Conservation (phyloP, 768 basidiomycete species). For the Tylopilus plumbeoviolaceoides region DNA sequence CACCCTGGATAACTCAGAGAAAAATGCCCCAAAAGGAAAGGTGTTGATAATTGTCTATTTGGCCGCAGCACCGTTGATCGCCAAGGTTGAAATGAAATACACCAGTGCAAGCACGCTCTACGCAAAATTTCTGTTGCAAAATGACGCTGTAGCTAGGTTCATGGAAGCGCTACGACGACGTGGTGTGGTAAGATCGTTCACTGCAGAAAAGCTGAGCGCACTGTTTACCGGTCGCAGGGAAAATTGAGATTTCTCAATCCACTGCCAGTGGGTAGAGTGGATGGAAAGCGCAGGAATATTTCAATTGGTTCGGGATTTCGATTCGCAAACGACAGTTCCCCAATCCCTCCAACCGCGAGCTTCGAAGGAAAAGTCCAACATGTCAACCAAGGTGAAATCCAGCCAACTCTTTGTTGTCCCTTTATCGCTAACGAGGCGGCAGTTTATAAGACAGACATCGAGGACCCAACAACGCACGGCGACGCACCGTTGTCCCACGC, state of each 20-base stretch:
- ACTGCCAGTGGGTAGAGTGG: conserved; percentile 1
- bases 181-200: conserved; percentile 39
- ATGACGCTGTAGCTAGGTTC: conserved; percentile 35
- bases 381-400: conserved; percentile 25
- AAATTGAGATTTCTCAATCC: conserved; percentile 28
- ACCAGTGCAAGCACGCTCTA: conserved; percentile 18
- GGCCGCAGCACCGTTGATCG: conserved; percentile 39
- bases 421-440: background rate
- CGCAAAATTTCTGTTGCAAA: conserved; percentile 39
- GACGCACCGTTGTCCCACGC: background rate
- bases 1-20: conserved; percentile 23
- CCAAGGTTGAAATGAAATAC: conserved; percentile 21
- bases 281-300: conserved; percentile 17
- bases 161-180: conserved; percentile 39
- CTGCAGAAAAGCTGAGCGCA: background rate
- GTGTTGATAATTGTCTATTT: conserved; percentile 30
- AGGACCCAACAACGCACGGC: conserved; percentile 12
- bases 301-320: conserved; percentile 27
- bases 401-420: background rate
- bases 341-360: conserved; percentile 19
- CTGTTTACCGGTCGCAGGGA: conserved; percentile 20
- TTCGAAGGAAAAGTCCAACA: conserved; percentile 33
- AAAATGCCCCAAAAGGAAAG: conserved; percentile 15
- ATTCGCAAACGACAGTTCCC: conserved; percentile 21
- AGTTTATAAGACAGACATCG: conserved; percentile 30